phyloP scores from a whole-genome alignment of 2,329 filamentous ascomycete species.

The Lasiodiplodia sp. region DNA sequence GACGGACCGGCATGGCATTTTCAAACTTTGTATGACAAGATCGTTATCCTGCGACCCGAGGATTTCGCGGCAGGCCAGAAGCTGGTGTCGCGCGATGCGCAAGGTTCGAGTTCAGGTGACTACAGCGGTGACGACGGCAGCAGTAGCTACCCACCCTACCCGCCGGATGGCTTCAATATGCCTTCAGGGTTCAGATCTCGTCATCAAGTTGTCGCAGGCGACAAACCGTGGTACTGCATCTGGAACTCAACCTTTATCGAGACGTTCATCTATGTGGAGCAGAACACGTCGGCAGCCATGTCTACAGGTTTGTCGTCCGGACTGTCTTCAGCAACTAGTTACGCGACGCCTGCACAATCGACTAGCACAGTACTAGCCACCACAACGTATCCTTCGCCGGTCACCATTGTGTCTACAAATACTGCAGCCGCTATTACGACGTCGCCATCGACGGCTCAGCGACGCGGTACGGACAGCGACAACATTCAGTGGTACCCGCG shows the following conservation, averaged over 20 bases:
- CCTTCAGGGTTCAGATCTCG: slow-evolving; percentile 41
- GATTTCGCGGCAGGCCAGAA: slow-evolving; percentile 43
- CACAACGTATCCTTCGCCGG: slow-evolving; percentile 6
- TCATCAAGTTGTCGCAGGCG: slow-evolving; percentile 58
- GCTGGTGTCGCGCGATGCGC: slow-evolving; percentile 26
- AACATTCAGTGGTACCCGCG: slow-evolving; percentile 57
- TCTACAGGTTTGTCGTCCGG: slow-evolving; percentile 35
- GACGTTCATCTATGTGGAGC: slow-evolving; percentile 69
- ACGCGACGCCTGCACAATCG: slow-evolving; percentile 31
- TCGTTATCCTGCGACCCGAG: slow-evolving; percentile 61
- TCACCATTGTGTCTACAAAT: slow-evolving; percentile 31
- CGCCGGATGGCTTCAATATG: slow-evolving; percentile 8
- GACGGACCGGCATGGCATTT: slow-evolving; percentile 71
- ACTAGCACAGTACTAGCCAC: not conserved
- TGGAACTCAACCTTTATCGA: slow-evolving; percentile 74
- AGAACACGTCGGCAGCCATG: slow-evolving; percentile 54
- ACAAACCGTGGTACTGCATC: slow-evolving; percentile 73
- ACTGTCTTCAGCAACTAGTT: slow-evolving; percentile 33
- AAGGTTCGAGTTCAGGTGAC: not conserved
- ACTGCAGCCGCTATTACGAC: slow-evolving; percentile 30
- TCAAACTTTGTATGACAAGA: slow-evolving; percentile 67
- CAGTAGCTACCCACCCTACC: not conserved
- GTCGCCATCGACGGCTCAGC: slow-evolving; percentile 10
- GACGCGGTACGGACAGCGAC: slow-evolving; percentile 3
- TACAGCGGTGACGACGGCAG: not conserved